These are phyloP conservation scores for Sophora flavescens DNA, from an alignment of 306 rosid species.

Conservation along the genomic window DNA sequence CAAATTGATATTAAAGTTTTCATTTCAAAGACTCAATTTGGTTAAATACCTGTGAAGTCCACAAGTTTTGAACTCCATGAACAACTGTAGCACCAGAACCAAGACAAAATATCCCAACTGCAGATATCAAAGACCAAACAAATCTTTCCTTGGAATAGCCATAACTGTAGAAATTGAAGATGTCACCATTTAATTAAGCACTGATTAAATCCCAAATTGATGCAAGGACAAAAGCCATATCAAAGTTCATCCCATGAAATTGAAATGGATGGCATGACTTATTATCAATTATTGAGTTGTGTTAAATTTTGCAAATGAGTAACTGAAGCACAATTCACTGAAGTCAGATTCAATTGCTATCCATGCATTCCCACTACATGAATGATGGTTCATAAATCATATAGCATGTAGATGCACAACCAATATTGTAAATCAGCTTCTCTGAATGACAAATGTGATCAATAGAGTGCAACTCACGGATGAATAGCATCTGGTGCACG, in stretches of 20 bases:
- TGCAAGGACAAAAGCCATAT: slow-evolving; percentile 24
- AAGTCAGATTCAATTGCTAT: slow-evolving; percentile 31
- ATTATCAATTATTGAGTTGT: slow-evolving; percentile 1
- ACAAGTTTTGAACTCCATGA: slow-evolving; percentile 92
- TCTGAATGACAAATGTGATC: slow-evolving; percentile 19
- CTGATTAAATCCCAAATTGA: slow-evolving; percentile 27
- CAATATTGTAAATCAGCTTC: neutral
- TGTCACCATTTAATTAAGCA: slow-evolving; percentile 38
- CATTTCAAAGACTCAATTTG: slow-evolving; percentile 32
- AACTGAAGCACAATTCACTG: slow-evolving; percentile 33
- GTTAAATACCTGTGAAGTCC: slow-evolving; percentile 82
- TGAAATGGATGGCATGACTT: slow-evolving; percentile 26
- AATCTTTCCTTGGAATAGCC: slow-evolving; percentile 99
- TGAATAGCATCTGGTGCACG: slow-evolving; percentile 99
- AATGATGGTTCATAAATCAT: slow-evolving; percentile 28
- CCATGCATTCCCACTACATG: slow-evolving; percentile 11
- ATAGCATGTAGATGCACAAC: slow-evolving; percentile 26
- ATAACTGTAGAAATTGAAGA: slow-evolving; percentile 67
- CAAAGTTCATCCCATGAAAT: slow-evolving; percentile 18
- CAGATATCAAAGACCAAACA: slow-evolving; percentile 99
- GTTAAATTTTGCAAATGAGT: slow-evolving; percentile 10
- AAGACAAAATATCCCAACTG: slow-evolving; percentile 97
- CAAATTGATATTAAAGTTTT: slow-evolving; percentile 1
- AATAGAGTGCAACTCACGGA: slow-evolving; percentile 71
- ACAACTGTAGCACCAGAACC: slow-evolving; percentile 98